Evolutionary conservation across 768 basidiomycete species (phyloP).

Genomic region (Pisolithus microcarpus): DNA sequence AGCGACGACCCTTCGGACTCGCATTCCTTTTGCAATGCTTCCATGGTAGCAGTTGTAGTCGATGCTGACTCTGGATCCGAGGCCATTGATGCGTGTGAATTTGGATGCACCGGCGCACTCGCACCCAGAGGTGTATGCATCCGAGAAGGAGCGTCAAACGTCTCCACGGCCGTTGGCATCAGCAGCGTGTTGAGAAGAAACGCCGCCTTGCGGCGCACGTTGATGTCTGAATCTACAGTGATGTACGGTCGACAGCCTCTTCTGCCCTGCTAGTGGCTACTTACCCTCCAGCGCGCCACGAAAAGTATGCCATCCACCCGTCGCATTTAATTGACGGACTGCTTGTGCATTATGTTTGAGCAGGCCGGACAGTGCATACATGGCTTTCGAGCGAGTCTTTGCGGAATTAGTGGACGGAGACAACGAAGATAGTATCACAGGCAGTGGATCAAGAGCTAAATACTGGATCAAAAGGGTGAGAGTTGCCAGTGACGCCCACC

Average conservation of each 20-base stretch:
- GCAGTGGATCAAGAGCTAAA: conserved; percentile 57
- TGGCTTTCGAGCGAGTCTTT: conserved; percentile 64
- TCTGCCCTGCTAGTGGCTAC: conserved; percentile 1
- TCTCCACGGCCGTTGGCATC: conserved; percentile 34
- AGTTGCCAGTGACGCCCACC: conserved; percentile 2
- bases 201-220: conserved; percentile 67
- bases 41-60: conserved; percentile 43
- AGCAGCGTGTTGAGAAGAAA: conserved; percentile 74
- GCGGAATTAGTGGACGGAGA: conserved; percentile 44
- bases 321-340: conserved; percentile 42
- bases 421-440: conserved; percentile 55
- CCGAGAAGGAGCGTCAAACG: conserved; percentile 1
- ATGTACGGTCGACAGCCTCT: conserved; percentile 1
- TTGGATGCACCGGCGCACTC: conserved; percentile 48
- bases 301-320: conserved; percentile 59
- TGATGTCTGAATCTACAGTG: conserved; percentile 63
- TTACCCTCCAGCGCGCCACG: conserved; percentile 55
- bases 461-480: conserved; percentile 35
- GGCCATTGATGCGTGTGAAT: conserved; percentile 64
- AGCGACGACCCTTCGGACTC: conserved; percentile 31
- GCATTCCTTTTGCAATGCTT: conserved; percentile 36
- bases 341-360: conserved; percentile 73
- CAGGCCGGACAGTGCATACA: conserved; percentile 74
- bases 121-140: conserved; percentile 18
- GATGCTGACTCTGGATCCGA: conserved; percentile 43